Evolutionary conservation across 345 rosid genomes (phyloP).

Genomic region (Eucalyptus cloeziana): DNA sequence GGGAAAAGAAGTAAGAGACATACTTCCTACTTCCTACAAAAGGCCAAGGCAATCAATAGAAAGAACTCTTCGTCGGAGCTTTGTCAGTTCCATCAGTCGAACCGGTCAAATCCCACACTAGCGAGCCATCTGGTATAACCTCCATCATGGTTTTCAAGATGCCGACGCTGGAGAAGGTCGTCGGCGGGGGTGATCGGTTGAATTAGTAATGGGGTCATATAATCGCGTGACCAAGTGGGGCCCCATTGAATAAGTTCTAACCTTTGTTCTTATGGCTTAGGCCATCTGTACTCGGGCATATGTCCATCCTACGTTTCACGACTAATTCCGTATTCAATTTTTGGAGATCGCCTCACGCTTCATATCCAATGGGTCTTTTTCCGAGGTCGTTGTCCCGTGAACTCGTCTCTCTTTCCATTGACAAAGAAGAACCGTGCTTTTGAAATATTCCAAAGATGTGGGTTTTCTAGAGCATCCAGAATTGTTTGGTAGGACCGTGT

Average conservation of each 20-base stretch:
- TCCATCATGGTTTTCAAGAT: neutral
- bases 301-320: neutral
- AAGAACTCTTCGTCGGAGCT: neutral
- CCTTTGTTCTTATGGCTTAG: neutral
- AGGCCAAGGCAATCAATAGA: neutral
- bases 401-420: neutral
- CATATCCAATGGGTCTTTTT: neutral
- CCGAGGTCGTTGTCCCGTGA: neutral
- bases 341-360: neutral
- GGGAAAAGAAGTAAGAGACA: neutral
- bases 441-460: neutral
- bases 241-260: neutral
- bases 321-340: neutral
- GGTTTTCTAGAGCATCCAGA: neutral
- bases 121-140: neutral
- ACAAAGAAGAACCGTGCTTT: neutral
- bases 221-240: neutral
- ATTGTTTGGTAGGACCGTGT: neutral
- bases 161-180: fast-evolving
- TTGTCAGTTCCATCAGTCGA: neutral
- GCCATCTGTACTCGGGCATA: neutral
- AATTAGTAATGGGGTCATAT: neutral
- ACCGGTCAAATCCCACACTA: neutral
- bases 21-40: neutral
- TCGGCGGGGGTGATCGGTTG: neutral